Evolutionary conservation across 345 rosid species (phyloP), one percentile per base, ranked within the genome.

Genomic region (Camelina hispida): DNA sequence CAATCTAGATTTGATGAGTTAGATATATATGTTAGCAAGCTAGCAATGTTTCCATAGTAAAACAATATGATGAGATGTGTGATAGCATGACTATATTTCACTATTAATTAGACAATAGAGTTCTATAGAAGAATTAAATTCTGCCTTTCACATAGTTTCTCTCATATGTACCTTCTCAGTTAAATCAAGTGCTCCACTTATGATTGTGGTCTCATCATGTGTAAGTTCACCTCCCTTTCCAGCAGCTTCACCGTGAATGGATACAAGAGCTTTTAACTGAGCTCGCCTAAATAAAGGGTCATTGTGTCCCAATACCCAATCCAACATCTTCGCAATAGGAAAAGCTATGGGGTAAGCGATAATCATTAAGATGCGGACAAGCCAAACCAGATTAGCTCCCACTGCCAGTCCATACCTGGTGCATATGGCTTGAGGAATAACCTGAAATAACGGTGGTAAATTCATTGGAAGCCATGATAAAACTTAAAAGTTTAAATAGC

Each of bases 141-240:
- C 6, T 32, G 35, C 35, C 35, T 32, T 4, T 7, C 1, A 32
- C 7, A 32, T 32, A 32, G 35, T 32, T 32, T 32, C 35, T 32
- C 35, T 32, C 35, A 32, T 32, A 32, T 32, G 7, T 32, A 32
- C 35, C 35, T 93, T 93, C 67, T 88, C 93, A 43, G 97, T 93
- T 74, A 91, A 86, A 83, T 93, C 97, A 58, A 93, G 88, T 38
- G 98, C 98, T 65, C 98, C 98, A 50, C 88, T 89, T 37, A 91
- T 93, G 75, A 93, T 93, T 54, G 97, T 91, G 34, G 96, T 91
- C 83, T 93, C 98, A 81, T 93, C 98, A 77, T 89, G 98, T 0
- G 98, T 89, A 61, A 93, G 91, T 73, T 93, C 98, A 78, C 98
- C 98, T 67, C 98, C 98, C 73, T 93, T 93, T 0, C 98, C 98